Evolutionary conservation across 306 rosid species (phyloP), one percentile per base, ranked within the genome.

Genomic region (Quercus cerris): DNA sequence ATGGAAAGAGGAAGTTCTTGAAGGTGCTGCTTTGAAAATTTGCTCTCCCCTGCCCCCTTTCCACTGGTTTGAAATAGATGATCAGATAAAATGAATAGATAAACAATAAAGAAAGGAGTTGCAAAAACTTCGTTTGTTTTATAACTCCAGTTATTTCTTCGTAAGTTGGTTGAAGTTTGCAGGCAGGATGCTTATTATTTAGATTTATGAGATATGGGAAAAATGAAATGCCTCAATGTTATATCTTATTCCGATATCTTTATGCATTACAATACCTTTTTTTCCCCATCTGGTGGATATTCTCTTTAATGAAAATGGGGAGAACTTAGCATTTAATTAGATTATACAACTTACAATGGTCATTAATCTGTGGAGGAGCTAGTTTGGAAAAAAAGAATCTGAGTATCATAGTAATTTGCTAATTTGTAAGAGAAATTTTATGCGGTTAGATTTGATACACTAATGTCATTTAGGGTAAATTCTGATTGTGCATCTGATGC

Each of bases 1-100:
- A 78, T 84, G 91, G 97, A 91, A 89, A 86, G 79, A 90, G 71
- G 91, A 87, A 83, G 63, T 13, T 81, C 81, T 49, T 85, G 86
- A 91, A 94, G 99, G 97, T 94, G 75, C 82, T 74, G 52, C 77
- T 83, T 86, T 74, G 54, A 28, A 82, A 74, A 66, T 74, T 81
- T 51, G 15, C 70, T 23, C 79, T 22, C 72, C 17, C 49, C 31
- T 44, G 17, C 54, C 35, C 41, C 4, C 70, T 20, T 30, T 64
- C 14, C 35, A 3, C 35, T 66, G 71, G 14, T 10, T 33, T 33
- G 27, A 67, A 8, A 67, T 67, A 35, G 22, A 35, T 67, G 52
- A 35, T 31, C 12, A 55, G 14, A 72, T 72, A n/a, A 62, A 70
- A 41, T 38, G 11, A 17, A 23, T 73, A 17, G 12, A 31, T n/a